Evolutionary conservation across 1,284 basidiomycete species (phyloP).

Genomic region (Ganoderma meredithae): DNA sequence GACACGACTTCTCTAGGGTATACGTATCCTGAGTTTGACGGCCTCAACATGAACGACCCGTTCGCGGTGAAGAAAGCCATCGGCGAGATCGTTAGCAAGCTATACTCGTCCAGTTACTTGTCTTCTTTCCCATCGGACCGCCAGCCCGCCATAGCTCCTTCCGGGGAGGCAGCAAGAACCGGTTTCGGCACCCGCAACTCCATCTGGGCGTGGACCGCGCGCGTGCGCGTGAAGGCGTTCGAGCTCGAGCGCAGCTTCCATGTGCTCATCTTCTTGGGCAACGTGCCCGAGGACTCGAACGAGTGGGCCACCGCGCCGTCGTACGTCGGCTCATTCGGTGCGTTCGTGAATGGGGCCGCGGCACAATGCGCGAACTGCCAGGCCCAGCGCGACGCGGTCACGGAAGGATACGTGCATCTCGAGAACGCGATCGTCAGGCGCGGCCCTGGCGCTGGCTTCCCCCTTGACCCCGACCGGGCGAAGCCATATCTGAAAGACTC

Average conservation of each 20-base stretch:
- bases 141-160: not conserved
- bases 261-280: constrained; percentile 51
- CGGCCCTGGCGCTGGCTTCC: constrained; percentile 33
- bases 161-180: not conserved
- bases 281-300: constrained; percentile 43
- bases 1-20: constrained; percentile 35
- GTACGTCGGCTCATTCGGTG: constrained; percentile 47
- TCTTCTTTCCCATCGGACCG: no score
- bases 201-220: constrained; percentile 48
- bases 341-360: constrained; percentile 47
- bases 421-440: constrained; percentile 43
- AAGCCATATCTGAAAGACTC: constrained; percentile 46
- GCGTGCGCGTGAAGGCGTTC: constrained; percentile 49
- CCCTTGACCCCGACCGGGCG: constrained; percentile 46
- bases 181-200: not conserved
- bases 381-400: constrained; percentile 42
- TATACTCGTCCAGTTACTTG: no score
- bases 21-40: constrained; percentile 55
- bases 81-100: not conserved
- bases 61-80: not conserved
- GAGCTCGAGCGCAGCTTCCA: constrained; percentile 49
- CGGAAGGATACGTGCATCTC: constrained; percentile 61
- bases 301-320: constrained; percentile 43
- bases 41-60: constrained; percentile 39
- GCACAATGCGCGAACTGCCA: not conserved